Evolutionary conservation across 768 basidiomycete species (phyloP).

Genomic region (Trametes coccinea): DNA sequence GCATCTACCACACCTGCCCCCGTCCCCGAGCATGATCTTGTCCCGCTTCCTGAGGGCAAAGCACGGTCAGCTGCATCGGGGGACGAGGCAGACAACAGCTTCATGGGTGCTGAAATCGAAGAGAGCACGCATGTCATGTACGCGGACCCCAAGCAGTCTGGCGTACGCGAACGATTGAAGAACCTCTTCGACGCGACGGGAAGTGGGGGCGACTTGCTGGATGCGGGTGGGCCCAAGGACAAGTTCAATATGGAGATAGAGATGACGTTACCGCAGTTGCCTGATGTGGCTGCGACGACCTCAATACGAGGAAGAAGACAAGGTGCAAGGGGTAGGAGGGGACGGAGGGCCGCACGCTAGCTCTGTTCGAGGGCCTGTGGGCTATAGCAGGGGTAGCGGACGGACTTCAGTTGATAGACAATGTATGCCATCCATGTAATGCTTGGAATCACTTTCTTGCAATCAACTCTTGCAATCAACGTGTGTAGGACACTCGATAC

Average conservation of each 20-base stretch:
- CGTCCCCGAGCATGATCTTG: not conserved
- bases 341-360: not conserved
- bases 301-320: not conserved
- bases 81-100: slow-evolving; percentile 29
- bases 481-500: no score
- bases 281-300: slow-evolving; percentile 2
- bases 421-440: no score
- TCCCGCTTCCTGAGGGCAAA: slow-evolving; percentile 13
- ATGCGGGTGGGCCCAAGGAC: not conserved
- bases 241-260: slow-evolving; percentile 5
- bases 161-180: slow-evolving; percentile 60
- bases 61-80: not conserved
- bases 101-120: slow-evolving; percentile 5
- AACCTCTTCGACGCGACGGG: slow-evolving; percentile 45
- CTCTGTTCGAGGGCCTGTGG: no score
- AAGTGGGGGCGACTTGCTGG: slow-evolving; percentile 8
- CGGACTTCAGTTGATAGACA: no score
- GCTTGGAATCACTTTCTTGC: no score
- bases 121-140: slow-evolving; percentile 51
- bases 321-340: slow-evolving; percentile 10
- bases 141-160: slow-evolving; percentile 64
- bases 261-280: slow-evolving; percentile 18
- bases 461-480: no score
- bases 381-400: no score
- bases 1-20: not conserved